Percentiles rank a stretch among this genome's conserved stretches.
Conservation (phyloP, 768 basidiomycete genomes). For the Lactarius sp. region DNA sequence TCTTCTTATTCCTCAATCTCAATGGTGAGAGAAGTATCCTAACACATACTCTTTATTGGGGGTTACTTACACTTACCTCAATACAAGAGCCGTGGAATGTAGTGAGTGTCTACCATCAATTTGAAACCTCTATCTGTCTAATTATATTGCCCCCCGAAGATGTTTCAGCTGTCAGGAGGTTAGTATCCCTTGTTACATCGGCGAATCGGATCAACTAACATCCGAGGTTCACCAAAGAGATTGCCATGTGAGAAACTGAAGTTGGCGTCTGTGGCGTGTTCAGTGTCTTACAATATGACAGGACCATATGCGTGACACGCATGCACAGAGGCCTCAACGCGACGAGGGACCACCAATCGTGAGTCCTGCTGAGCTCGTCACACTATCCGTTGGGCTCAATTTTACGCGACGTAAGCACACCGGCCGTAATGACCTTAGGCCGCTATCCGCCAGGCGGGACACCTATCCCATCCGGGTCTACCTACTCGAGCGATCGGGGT, state of each 20-base stretch:
- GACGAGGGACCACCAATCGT: neutral
- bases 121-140: neutral
- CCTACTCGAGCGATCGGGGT: neutral
- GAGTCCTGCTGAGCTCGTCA: neutral
- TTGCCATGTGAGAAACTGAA: constrained; percentile 8
- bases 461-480: neutral
- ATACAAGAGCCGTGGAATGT: constrained; percentile 5
- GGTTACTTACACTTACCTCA: neutral
- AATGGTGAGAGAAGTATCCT: neutral
- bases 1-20: constrained; percentile 10
- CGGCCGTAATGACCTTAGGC: neutral
- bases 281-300: neutral
- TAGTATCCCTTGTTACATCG: neutral
- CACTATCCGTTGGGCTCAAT: neutral
- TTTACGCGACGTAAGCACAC: neutral
- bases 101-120: neutral
- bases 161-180: constrained; percentile 13
- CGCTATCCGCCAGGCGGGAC: neutral
- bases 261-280: neutral
- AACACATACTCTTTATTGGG: neutral
- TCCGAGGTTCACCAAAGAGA: neutral
- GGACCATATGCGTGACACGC: constrained; percentile 20
- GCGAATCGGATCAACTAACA: neutral
- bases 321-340: constrained; percentile 11
- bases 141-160: neutral